Evolutionary conservation across 345 rosid species (phyloP), one percentile per base, ranked within the genome.

Genomic region (Eucalyptus regnans): DNA sequence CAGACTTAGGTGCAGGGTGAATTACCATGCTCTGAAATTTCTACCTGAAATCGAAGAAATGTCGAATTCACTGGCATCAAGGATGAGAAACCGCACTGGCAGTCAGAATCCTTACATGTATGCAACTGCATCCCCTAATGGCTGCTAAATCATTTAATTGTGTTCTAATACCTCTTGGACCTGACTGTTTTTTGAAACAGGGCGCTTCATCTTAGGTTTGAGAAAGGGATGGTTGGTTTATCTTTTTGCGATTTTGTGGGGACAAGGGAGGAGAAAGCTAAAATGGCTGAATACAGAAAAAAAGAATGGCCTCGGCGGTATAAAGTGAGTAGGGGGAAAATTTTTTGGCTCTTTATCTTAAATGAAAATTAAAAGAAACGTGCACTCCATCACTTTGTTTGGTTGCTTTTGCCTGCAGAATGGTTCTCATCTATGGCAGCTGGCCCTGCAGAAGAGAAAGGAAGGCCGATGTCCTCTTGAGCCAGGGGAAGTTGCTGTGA

Each of bases 181-280:
- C 79, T 43, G 52, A 49, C 46, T 62, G 60, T 60, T 27, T 88
- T 33, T 91, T 92, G 87, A 76, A 88, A 89, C 93, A 98, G 99
- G 99, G 99, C 99, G 56, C 97, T 98, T 90, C 99, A 98, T 94
- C 99, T 98, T 91, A 95, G 99, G 93, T 98, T 98, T 91, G 99
- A 98, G 93, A 98, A 98, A 90, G 99, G 99, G 86, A 98, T 98
- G 99, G 99, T 97, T 49, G 99, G 99, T 86, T 90, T 98, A 90
- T 98, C 99, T 2, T 98, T 98, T 88, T 98, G 99, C 51, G 99
- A 98, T 92, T 98, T 98, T 88, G 98, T 98, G 91, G 99, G 99
- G 46, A 96, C 99, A 87, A 95, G 99, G 93, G 99, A 97, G 89
- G 99, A 98, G 96, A 98, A 98, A 91, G 96, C 92, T 88, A 93